phyloP scores from a whole-genome alignment of 1,284 basidiomycete genomes.

The Wallemia hederae region DNA sequence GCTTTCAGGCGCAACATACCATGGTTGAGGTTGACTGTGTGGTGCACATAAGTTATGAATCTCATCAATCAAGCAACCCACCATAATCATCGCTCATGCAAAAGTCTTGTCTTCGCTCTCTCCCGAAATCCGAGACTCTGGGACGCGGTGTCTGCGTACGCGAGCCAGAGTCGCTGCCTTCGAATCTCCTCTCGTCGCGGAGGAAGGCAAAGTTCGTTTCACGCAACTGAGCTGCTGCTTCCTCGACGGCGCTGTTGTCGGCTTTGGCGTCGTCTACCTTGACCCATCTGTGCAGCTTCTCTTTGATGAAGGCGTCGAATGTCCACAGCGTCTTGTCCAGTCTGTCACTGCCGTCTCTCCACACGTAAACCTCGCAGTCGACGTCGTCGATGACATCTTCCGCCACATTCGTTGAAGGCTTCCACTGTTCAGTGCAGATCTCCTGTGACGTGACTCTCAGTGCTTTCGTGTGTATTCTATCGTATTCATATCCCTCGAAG shows the following conservation, averaged over 20 bases:
- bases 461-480: not conserved
- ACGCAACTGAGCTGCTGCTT: not conserved
- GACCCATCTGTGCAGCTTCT: constrained; percentile 9
- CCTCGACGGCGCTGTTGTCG: constrained; percentile 3
- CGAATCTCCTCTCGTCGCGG: not conserved
- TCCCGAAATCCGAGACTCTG: not conserved
- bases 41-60: not conserved
- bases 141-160: not conserved
- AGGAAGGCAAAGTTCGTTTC: not conserved
- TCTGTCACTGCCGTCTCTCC: constrained; percentile 6
- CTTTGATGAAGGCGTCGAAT: constrained; percentile 8
- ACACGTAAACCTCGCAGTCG: constrained; percentile 8
- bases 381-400: not conserved
- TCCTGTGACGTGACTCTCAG: constrained; percentile 2
- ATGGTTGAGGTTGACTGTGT: constrained; percentile 28
- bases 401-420: constrained; percentile 1
- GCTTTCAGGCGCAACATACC: constrained; percentile 17
- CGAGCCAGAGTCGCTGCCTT: not conserved
- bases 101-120: not conserved
- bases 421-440: constrained; percentile 1
- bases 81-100: not conserved
- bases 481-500: constrained; percentile 10
- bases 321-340: constrained; percentile 8
- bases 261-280: constrained; percentile 3
- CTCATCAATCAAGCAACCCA: not conserved